Evolutionary conservation across 139 green algal genomes (phyloP).

Genomic region (Chlamydomonas schloesseri): DNA sequence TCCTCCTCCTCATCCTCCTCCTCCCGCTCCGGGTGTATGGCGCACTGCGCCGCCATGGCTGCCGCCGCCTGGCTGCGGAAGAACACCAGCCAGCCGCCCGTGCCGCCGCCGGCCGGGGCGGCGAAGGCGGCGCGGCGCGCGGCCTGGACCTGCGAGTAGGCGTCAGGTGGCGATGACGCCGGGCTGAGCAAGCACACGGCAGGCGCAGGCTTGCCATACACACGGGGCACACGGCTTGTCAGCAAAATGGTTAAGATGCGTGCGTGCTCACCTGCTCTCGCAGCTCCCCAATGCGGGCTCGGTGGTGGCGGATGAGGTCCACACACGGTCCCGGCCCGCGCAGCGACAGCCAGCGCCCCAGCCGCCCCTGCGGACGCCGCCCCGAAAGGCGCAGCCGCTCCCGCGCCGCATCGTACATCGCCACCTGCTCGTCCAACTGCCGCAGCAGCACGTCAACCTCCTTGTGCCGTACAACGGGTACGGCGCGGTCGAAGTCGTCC

Average conservation of each 20-base stretch:
- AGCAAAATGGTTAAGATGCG: too few species aligned
- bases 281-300: slow-evolving; percentile 40
- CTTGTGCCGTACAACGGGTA: slow-evolving; percentile 59
- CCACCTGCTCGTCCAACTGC: slow-evolving; percentile 41
- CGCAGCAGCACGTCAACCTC: slow-evolving; percentile 68
- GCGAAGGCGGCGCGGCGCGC: background rate
- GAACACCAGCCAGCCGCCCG: slow-evolving; percentile 51
- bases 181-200: too few species aligned
- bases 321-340: background rate
- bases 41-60: slow-evolving; percentile 44
- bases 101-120: background rate
- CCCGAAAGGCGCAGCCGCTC: background rate
- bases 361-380: background rate
- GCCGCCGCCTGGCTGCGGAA: slow-evolving; percentile 65
- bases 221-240: too few species aligned
- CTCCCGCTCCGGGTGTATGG: slow-evolving; percentile 8
- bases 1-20: background rate
- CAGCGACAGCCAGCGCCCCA: too few species aligned
- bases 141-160: background rate
- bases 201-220: too few species aligned
- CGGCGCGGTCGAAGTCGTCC: slow-evolving; percentile 69
- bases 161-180: background rate
- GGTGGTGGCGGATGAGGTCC: slow-evolving; percentile 37
- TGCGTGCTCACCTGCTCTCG: slow-evolving; percentile 26
- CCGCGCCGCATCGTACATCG: background rate